These are phyloP conservation scores for Botrytis fragariae DNA, from an alignment of 2,329 filamentous ascomycete species.

Conservation along the genomic window DNA sequence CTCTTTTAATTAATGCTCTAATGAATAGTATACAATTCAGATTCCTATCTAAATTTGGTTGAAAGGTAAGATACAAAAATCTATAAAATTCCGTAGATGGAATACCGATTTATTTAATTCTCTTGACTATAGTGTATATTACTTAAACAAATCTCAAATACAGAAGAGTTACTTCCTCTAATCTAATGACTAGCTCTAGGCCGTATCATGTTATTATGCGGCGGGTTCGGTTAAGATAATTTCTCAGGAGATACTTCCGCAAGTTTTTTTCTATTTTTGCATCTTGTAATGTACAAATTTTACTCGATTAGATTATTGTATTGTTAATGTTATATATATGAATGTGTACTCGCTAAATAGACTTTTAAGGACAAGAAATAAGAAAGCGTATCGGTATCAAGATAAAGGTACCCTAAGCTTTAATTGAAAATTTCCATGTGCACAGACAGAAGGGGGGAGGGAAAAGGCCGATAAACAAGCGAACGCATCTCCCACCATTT, in stretches of 20 bases:
- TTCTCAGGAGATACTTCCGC: not conserved
- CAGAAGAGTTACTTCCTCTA: not conserved
- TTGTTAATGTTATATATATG: not conserved
- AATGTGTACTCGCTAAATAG: not conserved
- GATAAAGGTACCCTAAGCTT: not conserved
- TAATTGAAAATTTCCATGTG: not conserved
- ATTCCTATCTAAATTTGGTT: not conserved
- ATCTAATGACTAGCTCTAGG: accelerated
- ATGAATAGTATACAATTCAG: not conserved
- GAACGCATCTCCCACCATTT: not conserved
- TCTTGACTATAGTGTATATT: not conserved
- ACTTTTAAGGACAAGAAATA: not conserved
- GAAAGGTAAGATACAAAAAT: not conserved
- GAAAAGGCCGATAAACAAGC: not conserved
- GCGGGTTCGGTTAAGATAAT: not conserved
- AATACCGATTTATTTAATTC: not conserved
- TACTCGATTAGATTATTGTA: not conserved
- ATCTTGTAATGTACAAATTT: not conserved
- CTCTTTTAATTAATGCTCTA: not conserved
- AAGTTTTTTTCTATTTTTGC: not conserved
- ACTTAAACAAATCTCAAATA: not conserved
- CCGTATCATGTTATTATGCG: accelerated
- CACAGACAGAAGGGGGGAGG: not conserved
- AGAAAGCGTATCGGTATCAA: not conserved
- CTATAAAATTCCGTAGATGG: not conserved